Percentiles rank a stretch among this genome's conserved stretches.
phyloP scores from a whole-genome alignment of 768 basidiomycete species.

The Exsudoporus frostii region DNA sequence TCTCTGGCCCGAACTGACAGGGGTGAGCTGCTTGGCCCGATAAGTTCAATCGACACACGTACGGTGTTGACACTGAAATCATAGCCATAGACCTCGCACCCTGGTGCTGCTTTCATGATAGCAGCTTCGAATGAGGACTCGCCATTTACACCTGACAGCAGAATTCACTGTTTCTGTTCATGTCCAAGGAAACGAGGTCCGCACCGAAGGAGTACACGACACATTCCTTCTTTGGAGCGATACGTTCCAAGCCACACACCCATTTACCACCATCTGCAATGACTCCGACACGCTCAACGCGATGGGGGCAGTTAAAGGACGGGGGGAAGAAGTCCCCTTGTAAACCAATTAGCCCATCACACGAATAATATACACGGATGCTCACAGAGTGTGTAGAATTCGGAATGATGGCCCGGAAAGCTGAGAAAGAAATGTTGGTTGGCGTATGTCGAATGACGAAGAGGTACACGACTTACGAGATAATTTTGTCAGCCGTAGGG shows the following conservation, averaged over 20 bases:
- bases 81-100: conserved; percentile 41
- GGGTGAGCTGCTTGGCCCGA: neutral
- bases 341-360: conserved; percentile 9
- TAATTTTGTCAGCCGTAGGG: conserved; percentile 46
- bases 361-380: neutral
- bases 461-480: conserved; percentile 17
- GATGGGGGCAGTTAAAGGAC: conserved; percentile 49
- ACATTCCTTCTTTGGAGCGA: conserved; percentile 44
- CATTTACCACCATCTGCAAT: conserved; percentile 57
- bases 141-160: conserved; percentile 39
- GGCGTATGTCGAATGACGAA: neutral
- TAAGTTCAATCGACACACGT: conserved; percentile 7
- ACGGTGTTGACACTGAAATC: conserved; percentile 39
- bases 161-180: neutral
- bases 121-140: conserved; percentile 54
- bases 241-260: conserved; percentile 47
- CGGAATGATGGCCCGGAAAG: conserved; percentile 31
- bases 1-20: conserved; percentile 43
- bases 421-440: conserved; percentile 15
- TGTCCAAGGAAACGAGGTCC: neutral
- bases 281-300: conserved; percentile 43
- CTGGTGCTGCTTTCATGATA: conserved; percentile 40
- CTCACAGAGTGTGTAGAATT: conserved; percentile 32
- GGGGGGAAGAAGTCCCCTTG: conserved; percentile 59
- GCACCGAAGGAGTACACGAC: conserved; percentile 50